Percentiles rank a stretch among this genome's conserved stretches.
Evolutionary conservation across 2,329 filamentous ascomycete genomes (phyloP).

Genomic region (Penicillium sp.): DNA sequence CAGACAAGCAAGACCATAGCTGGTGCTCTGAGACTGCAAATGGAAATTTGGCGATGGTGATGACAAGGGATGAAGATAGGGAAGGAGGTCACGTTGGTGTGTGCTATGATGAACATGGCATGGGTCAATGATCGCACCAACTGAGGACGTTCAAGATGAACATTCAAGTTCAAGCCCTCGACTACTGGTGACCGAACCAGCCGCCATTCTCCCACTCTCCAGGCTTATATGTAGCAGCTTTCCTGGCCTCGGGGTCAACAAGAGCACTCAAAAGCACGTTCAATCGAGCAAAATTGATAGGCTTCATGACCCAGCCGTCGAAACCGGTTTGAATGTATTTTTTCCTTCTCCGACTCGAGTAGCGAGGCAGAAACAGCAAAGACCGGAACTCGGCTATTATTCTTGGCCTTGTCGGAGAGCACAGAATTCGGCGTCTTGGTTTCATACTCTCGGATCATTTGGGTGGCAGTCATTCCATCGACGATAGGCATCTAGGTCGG

Average conservation of each 20-base stretch:
- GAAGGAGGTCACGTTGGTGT: background rate
- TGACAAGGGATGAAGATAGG: background rate
- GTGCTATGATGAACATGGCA: no score
- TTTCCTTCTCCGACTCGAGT: constrained; percentile 62
- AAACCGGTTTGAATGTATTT: constrained; percentile 74
- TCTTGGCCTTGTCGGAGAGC: constrained; percentile 56
- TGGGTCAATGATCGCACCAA: no score
- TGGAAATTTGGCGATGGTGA: background rate
- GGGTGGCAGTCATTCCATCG: constrained; percentile 77
- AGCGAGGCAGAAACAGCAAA: constrained; percentile 87
- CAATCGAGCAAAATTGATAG: constrained; percentile 74
- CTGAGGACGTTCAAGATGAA: background rate
- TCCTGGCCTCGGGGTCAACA: constrained; percentile 55
- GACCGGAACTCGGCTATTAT: constrained; percentile 68
- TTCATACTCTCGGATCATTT: constrained; percentile 75
- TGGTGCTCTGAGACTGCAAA: no score
- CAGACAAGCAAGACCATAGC: no score
- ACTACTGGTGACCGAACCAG: constrained; percentile 58
- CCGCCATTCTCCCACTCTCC: constrained; percentile 82
- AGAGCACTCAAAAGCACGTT: constrained; percentile 67
- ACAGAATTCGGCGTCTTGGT: constrained; percentile 48
- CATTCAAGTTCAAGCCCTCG: no score
- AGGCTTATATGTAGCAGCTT: constrained; percentile 62
- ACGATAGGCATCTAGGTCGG: constrained; percentile 72
- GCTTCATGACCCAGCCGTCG: constrained; percentile 87